Evolutionary conservation across 192 early-diverging fungal species (phyloP).

Genomic region (Glomus cerebriforme): DNA sequence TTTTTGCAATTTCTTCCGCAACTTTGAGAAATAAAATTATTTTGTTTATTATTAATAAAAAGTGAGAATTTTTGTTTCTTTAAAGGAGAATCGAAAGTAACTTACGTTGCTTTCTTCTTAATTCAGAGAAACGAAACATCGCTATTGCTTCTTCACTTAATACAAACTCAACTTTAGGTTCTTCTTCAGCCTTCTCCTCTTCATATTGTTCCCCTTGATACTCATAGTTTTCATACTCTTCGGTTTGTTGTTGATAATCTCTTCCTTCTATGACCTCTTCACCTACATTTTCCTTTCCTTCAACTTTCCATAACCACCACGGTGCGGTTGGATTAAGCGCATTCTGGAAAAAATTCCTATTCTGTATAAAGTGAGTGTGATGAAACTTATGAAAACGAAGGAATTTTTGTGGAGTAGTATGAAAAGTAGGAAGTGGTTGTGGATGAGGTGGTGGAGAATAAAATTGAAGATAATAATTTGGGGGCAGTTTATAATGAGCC

Average conservation of each 20-base stretch:
- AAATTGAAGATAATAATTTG: constrained; percentile 1
- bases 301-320: neutral
- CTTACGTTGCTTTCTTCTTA: constrained; percentile 8
- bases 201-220: neutral
- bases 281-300: neutral
- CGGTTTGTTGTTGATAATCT: no score
- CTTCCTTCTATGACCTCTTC: neutral
- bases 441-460: neutral
- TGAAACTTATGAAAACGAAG: constrained; percentile 21
- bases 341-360: constrained; percentile 10
- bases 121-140: constrained; percentile 28
- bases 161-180: constrained; percentile 11
- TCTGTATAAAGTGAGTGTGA: neutral
- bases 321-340: neutral
- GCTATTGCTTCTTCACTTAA: constrained; percentile 23
- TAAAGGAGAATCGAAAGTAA: neutral
- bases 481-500: neutral
- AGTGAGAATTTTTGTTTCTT: neutral
- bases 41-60: no score
- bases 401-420: neutral
- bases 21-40: neutral
- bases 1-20: neutral
- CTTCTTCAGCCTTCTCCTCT: neutral
- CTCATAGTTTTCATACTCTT: neutral
- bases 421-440: neutral